These are phyloP conservation scores for Eleusine coracana DNA, from an alignment of 176 grass and related monocot species.

Conservation along the genomic window DNA sequence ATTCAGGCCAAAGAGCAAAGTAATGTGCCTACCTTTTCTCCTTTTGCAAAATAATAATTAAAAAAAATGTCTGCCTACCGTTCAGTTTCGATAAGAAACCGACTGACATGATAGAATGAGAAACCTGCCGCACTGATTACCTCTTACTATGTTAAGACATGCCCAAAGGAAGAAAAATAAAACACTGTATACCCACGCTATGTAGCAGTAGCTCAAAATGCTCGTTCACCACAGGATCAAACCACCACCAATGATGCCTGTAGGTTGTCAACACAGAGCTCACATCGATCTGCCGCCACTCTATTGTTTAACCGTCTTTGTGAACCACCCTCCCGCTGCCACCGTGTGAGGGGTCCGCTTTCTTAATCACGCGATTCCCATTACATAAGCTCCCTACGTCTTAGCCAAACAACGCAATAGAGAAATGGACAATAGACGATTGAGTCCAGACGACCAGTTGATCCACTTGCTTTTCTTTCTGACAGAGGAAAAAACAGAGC, in stretches of 20 bases:
- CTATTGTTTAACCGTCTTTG: neutral
- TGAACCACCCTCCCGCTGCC: constrained; percentile 12
- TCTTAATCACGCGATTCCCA: neutral
- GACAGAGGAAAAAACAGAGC: constrained; percentile 40
- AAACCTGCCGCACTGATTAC: no score
- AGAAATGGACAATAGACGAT: constrained; percentile 7
- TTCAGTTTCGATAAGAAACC: no score
- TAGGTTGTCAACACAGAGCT: constrained; percentile 6
- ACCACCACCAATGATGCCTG: neutral
- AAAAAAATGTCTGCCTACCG: no score
- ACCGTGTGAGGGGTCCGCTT: neutral
- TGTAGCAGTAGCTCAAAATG: no score
- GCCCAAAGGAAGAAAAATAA: no score
- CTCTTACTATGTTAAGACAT: no score
- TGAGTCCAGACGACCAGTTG: constrained; percentile 13
- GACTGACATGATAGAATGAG: no score
- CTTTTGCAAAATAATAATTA: no score
- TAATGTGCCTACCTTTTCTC: no score
- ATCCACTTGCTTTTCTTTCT: constrained; percentile 21
- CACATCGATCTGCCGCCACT: constrained; percentile 1
- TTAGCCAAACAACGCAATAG: neutral
- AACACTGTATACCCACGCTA: no score
- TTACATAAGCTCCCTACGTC: neutral
- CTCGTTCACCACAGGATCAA: neutral
- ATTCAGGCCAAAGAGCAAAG: neutral